Base-by-base conservation (phyloP, 257 asterid species). In the Nicotiana paniculata region DNA sequence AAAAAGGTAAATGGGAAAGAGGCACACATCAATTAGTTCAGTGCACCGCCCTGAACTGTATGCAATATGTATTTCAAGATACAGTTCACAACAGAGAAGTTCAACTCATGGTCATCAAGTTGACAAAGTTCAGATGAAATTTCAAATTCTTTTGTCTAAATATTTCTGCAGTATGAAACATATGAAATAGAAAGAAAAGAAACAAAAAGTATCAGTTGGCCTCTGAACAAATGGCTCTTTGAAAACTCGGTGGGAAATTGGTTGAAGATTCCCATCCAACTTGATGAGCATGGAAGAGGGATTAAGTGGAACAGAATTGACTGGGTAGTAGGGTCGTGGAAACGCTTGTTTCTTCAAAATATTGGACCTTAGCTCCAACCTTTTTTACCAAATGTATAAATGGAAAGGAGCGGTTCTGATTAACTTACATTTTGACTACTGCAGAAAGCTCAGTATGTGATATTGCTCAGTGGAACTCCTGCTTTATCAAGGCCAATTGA, bases 401-500 rank as follows among this genome's bases (percentile, higher is more conserved):
- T 28, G 43, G 43, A 30, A 53, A 75, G 16, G 63, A 51, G 46
- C 28, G 80, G 63, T 75, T 37, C 80, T 76, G 53, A 61, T 63
- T 30, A 75, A 63, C 74, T 61, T 39, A 5, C 55, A 82, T 7
- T 35, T 82, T 88, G 81, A 81, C 83, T 75, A 81, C 86, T 83
- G 77, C 81, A 95, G 98, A 94, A 91, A 91, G 98, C 98, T 80
- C 93, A 83, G 82, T 93, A 89, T 83, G 90, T 83, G 62, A 91
- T 93, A 86, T 86, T 96, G 92, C 97, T 93, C 79, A 96, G 98
- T 86, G 98, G 99, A 84, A 96, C 99, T 83, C 99, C 99, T 82
- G 99, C 98, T 58, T 89, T 96, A 82, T 96, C 99, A 39, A 90
- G 99, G 30, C 99, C 99, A 33, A 93, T 96, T 76, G 99, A 96